Percentiles rank a stretch among this genome's conserved stretches.
These are phyloP conservation scores for Leccinum imitatum DNA, from an alignment of 768 basidiomycete genomes.

Conservation along the genomic window DNA sequence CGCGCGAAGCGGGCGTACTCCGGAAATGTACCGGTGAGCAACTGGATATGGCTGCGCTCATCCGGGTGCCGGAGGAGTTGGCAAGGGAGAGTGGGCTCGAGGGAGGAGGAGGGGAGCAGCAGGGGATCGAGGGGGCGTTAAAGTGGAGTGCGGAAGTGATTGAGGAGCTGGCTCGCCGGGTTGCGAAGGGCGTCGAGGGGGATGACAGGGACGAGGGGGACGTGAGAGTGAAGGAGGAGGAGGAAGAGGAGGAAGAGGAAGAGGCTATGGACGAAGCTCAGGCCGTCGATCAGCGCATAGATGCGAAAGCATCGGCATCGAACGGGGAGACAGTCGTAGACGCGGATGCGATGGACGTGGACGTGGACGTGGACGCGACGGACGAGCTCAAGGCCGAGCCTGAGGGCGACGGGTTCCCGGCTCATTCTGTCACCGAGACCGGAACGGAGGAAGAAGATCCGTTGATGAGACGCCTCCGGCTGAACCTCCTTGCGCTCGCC, in stretches of 20 bases:
- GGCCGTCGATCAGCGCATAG: neutral
- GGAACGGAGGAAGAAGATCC: slow-evolving; percentile 49
- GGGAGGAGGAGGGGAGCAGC: slow-evolving; percentile 34
- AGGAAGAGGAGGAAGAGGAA: slow-evolving; percentile 15
- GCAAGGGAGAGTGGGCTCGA: slow-evolving; percentile 30
- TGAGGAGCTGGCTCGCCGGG: slow-evolving; percentile 32
- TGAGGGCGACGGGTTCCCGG: neutral
- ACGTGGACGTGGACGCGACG: slow-evolving; percentile 18
- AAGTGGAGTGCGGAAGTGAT: slow-evolving; percentile 57
- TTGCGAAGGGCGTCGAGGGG: neutral
- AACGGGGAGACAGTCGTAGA: too few relatives aligned
- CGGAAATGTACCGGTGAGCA: slow-evolving; percentile 16
- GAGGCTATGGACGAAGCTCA: slow-evolving; percentile 9
- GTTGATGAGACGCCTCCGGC: slow-evolving; percentile 53
- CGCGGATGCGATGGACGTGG: neutral
- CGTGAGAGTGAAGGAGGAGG: slow-evolving; percentile 2
- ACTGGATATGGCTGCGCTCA: slow-evolving; percentile 45
- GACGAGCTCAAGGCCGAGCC: slow-evolving; percentile 10
- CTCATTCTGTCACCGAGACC: neutral
- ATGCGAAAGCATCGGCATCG: neutral
- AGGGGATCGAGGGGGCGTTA: slow-evolving; percentile 41
- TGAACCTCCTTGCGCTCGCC: slow-evolving; percentile 75
- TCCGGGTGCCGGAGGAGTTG: slow-evolving; percentile 42
- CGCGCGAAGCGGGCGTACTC: slow-evolving; percentile 4
- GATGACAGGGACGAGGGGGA: neutral